Base-by-base conservation (phyloP, 1,284 basidiomycete species). In the Pholiota adiposa region DNA sequence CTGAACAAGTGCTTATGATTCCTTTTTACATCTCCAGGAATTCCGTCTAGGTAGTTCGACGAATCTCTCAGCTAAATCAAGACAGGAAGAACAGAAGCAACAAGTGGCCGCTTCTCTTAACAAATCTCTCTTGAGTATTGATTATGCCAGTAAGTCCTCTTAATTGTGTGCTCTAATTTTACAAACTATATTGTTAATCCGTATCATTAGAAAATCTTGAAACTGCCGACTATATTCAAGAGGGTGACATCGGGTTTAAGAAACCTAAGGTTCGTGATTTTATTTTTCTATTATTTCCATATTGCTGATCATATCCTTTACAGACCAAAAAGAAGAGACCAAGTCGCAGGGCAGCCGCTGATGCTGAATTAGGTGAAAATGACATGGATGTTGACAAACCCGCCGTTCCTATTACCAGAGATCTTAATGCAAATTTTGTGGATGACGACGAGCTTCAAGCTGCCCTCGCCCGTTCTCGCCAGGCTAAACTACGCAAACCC, bases 401-500 rank as follows among this genome's bases (percentile, higher is more conserved):
- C 49, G 75, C 85, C 63, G 75, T 84, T 51, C 84, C 86, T 62
- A 81, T 86, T 65, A 77, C 78, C 67, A 80, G 88, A 68, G 86
- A 95, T 72, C 79, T 90, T 58, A 87, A 95, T 68, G 82, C 83
- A 62, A 97, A 98, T 77, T 92, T 98, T 73, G 90, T 99, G 64
- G 97, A 99, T 77, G 97, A 99, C 73, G 97, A 99, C 74, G 97
- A 99, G 70, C 83, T 99, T 38, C 96, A 98, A 80, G 93, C 93
- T 33, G 94, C 93, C 27, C 82, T 99, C 56, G 92, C 97, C 23
- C 86, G 93, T 18, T 88, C 93, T 59, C 83, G 97, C 60, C 85
- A 92, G 68, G 89, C 89, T 38, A 93, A 93, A 67, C 83, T 94
- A 2, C 88, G 88, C 71, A 93, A 91, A 72, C 75, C 83, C 36